Percentiles rank a stretch among this genome's conserved stretches.
phyloP scores from a whole-genome alignment of 345 rosid species.

The Ceriops decandra region DNA sequence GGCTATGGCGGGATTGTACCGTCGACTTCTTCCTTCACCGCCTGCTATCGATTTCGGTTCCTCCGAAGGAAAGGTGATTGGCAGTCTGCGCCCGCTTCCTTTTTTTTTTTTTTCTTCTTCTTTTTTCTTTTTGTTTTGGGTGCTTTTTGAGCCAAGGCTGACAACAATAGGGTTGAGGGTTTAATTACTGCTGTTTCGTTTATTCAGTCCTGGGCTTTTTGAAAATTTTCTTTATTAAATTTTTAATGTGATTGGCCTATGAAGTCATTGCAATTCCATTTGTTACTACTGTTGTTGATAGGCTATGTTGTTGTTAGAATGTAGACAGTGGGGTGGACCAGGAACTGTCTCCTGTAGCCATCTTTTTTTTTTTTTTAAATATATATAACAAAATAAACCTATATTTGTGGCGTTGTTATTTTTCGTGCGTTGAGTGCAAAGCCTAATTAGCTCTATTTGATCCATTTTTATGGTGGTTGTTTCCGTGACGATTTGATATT shows the following conservation, averaged over 20 bases:
- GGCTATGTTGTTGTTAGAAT: no score
- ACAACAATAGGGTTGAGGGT: background rate
- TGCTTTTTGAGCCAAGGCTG: no score
- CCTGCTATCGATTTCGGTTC: slow-evolving; percentile 30
- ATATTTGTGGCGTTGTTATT: no score
- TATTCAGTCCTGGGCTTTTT: no score
- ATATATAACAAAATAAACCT: no score
- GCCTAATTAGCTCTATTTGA: background rate
- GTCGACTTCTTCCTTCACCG: slow-evolving; percentile 29
- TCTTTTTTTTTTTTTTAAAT: no score
- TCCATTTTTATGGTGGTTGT: background rate
- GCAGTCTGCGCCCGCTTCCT: background rate
- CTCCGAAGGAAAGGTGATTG: slow-evolving; percentile 28
- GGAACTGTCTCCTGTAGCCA: no score
- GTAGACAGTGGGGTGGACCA: no score
- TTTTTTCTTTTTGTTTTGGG: background rate
- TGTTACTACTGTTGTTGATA: no score
- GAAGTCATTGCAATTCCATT: no score
- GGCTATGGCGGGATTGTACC: slow-evolving; percentile 28
- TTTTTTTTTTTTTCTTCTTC: background rate
- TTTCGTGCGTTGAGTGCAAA: background rate
- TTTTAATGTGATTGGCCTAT: no score
- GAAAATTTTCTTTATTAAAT: accelerated
- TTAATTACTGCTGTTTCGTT: background rate
- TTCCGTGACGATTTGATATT: background rate